Evolutionary conservation across 495 filamentous ascomycete genomes (phyloP).

Genomic region (Penicillium samsonianum): DNA sequence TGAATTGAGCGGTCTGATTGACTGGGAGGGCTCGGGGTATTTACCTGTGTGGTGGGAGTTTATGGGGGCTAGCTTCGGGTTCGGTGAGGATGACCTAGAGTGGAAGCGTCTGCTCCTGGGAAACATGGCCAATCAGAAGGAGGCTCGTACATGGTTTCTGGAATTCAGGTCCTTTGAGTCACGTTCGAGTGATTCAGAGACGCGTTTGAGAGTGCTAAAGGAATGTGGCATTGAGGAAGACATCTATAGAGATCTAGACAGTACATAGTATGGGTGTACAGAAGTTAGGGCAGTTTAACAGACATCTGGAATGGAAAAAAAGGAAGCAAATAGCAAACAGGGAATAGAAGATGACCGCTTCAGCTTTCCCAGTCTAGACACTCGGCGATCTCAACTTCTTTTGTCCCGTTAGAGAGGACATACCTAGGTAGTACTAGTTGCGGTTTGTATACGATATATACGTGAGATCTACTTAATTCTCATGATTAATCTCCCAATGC

Average conservation of each 20-base stretch:
- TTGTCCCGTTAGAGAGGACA: background rate
- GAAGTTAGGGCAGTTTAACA: background rate
- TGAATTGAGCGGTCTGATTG: conserved; percentile 30
- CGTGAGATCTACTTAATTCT: background rate
- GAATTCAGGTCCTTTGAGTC: background rate
- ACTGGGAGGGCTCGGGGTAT: conserved; percentile 38
- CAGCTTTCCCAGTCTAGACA: conserved; percentile 9
- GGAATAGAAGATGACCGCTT: conserved; percentile 1
- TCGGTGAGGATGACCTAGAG: conserved; percentile 18
- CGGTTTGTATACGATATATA: background rate
- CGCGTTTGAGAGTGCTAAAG: background rate
- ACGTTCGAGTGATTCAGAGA: background rate
- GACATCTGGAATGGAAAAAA: background rate
- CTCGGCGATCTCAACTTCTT: conserved; percentile 8
- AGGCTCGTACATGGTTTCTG: background rate
- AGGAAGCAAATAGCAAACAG: background rate
- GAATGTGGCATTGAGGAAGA: conserved; percentile 1
- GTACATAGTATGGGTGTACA: background rate
- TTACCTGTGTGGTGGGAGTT: conserved; percentile 41
- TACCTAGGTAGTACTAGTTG: background rate
- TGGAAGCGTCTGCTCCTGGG: conserved; percentile 24
- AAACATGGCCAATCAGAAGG: conserved; percentile 28
- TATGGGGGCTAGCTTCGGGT: conserved; percentile 8
- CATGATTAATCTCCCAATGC: background rate
- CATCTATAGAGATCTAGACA: background rate